phyloP scores from a whole-genome alignment of 2,329 filamentous ascomycete genomes.

The Amauroascus niger region DNA sequence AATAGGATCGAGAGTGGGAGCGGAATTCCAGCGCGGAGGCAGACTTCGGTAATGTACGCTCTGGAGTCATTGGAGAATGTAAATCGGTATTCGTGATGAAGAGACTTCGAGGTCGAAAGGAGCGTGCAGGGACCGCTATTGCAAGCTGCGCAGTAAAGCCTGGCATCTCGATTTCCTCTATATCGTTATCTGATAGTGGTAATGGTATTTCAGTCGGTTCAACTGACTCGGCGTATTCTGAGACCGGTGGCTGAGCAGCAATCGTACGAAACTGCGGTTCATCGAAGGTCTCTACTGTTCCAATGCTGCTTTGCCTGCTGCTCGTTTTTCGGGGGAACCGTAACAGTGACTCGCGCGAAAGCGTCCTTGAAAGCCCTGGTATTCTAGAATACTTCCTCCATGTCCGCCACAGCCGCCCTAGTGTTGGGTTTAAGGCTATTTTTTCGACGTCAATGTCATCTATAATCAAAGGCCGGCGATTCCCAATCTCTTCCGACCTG shows the following conservation, averaged over 20 bases:
- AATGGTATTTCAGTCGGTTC: slow-evolving; percentile 56
- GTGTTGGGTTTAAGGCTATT: slow-evolving; percentile 75
- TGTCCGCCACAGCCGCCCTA: slow-evolving; percentile 83
- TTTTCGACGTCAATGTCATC: slow-evolving; percentile 90
- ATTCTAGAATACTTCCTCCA: slow-evolving; percentile 68
- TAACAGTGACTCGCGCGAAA: slow-evolving; percentile 35
- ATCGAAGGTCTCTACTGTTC: slow-evolving; percentile 20
- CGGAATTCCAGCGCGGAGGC: slow-evolving; percentile 2
- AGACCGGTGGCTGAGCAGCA: slow-evolving; percentile 4
- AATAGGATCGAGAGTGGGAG: slow-evolving; percentile 12
- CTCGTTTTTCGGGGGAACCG: slow-evolving; percentile 19
- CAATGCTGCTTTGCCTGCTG: slow-evolving; percentile 34
- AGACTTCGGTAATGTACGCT: slow-evolving; percentile 10
- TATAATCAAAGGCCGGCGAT: slow-evolving; percentile 54
- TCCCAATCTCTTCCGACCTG: slow-evolving; percentile 37
- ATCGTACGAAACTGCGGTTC: slow-evolving; percentile 8
- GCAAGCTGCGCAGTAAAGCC: slow-evolving; percentile 44
- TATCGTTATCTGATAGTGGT: slow-evolving; percentile 56
- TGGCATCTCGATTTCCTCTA: slow-evolving; percentile 72
- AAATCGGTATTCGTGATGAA: slow-evolving; percentile 27
- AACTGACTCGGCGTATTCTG: slow-evolving; percentile 28
- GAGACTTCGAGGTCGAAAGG: slow-evolving; percentile 35
- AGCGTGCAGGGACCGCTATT: slow-evolving; percentile 15
- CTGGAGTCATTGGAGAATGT: not conserved
- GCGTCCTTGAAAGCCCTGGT: slow-evolving; percentile 32